Conservation (phyloP, 257 asterid species). For the Leonotis leonurus region DNA sequence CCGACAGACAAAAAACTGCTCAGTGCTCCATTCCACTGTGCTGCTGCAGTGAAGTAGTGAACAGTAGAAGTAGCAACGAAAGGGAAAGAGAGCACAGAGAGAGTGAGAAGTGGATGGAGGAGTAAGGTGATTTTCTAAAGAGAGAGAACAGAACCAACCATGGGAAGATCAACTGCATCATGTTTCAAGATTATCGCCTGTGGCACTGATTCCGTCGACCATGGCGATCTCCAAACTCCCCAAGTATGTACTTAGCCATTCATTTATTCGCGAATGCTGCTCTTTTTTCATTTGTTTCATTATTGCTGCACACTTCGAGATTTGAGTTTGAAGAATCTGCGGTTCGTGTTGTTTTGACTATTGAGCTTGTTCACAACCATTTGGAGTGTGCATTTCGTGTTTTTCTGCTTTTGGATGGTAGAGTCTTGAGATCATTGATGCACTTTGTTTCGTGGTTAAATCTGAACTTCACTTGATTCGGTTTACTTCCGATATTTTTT, state of each 20-base stretch:
- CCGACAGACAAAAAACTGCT: conserved; percentile 20
- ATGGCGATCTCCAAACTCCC: conserved; percentile 33
- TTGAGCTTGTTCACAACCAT: neutral
- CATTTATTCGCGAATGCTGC: neutral
- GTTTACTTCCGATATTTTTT: neutral
- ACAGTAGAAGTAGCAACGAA: neutral
- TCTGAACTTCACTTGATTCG: neutral
- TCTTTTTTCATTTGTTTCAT: neutral
- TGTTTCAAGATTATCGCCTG: conserved; percentile 67
- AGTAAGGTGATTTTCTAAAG: neutral
- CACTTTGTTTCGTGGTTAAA: conserved; percentile 1
- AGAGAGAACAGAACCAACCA: no score
- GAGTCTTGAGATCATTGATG: conserved; percentile 5
- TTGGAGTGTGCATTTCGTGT: conserved; percentile 1
- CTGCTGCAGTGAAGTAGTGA: neutral
- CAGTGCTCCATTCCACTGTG: neutral
- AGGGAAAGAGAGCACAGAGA: conserved; percentile 5
- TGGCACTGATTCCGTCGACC: conserved; percentile 36
- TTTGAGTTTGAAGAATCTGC: conserved; percentile 7
- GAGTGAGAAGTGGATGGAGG: neutral
- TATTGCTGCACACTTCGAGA: neutral
- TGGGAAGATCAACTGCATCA: conserved; percentile 60
- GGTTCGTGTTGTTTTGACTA: neutral
- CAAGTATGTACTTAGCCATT: conserved; percentile 17
- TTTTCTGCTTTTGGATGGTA: neutral